Evolutionary conservation across 208 protist species (phyloP), one percentile per base, ranked within the genome.

Genomic region (Crithidia acanthocephali): DNA sequence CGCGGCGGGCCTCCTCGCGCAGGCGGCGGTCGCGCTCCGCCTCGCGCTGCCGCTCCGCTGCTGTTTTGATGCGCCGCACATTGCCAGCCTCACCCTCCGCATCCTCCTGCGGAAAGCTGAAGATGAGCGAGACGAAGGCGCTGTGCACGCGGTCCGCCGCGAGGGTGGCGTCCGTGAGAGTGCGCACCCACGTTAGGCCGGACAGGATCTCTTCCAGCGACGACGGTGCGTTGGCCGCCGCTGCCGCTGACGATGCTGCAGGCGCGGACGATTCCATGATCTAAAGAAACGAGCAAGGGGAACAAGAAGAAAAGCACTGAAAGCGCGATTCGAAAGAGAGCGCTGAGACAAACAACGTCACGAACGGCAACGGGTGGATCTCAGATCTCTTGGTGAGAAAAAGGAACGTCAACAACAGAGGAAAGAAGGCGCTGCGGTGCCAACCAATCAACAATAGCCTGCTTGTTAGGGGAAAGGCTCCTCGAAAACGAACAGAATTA

Each of bases 41-140:
- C 59, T 92, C 87, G 6, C 73, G 76, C 56, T 82, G 58, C 16
- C 79, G 79, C 57, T 95, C 86, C 23, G 85, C 84, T 13, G 84
- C 86, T 0, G 87, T 93, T 13, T 76, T 80, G 22, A 93, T 52
- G 10, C 74, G 77, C 2, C 57, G 72, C 0, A 28, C 65, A 28
- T 30, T 58, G n/a, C 6, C 75, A 0, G 77, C 70, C 30, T 15
- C 53, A 1, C 35, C 57, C 22, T 13, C 52, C 9, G 58, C 48
- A 2, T 53, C 75, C 3, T 81, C 77, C 10, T 58, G 58, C 18
- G 67, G 50, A 57, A 85, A 86, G 66, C 76, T 83, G 45, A 96
- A 93, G 47, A 95, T 86, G 22, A 92, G 81, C 23, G 88, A 66
- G 20, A 81, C 74, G 48, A 95, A 95, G 22, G 85, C 87, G 22